A percentile compares a stretch with the other conserved stretches of the same genome.
Conservation (phyloP, 202 grass and related monocot genomes). For the Bolboschoenoplectus hybrid region DNA sequence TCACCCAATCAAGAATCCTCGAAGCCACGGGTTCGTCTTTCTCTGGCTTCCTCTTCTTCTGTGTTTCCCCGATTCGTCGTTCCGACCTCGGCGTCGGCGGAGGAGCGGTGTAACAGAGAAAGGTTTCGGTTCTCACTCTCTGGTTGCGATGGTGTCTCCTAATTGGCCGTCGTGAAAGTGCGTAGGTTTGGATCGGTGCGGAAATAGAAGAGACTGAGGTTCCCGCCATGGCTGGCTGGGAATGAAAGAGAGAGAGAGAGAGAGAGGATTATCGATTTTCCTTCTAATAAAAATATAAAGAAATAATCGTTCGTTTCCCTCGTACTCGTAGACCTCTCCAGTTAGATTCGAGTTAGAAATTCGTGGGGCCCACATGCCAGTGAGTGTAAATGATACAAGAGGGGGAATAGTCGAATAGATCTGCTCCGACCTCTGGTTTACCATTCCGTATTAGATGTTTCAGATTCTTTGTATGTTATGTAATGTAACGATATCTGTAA, state of each 20-base stretch:
- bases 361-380: neutral
- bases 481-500: neutral
- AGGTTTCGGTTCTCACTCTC: neutral
- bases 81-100: conserved; percentile 4
- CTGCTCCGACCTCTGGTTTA: neutral
- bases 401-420: neutral
- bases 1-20: conserved; percentile 42
- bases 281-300: neutral
- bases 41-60: conserved; percentile 11
- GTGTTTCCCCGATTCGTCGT: conserved; percentile 3
- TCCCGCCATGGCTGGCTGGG: conserved; percentile 37
- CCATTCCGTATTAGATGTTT: neutral
- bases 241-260: neutral
- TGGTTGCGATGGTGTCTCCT: neutral
- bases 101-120: conserved; percentile 2
- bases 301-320: neutral
- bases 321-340: neutral
- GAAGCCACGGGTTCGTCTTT: neutral
- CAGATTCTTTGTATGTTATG: neutral
- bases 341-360: neutral
- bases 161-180: conserved; percentile 14
- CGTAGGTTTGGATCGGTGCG: conserved; percentile 26
- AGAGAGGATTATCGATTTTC: conserved; percentile 10
- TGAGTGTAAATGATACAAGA: neutral
- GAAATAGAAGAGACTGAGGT: conserved; percentile 29